Conservation (phyloP, 768 basidiomycete genomes). For the Naganishia vishniacii region DNA sequence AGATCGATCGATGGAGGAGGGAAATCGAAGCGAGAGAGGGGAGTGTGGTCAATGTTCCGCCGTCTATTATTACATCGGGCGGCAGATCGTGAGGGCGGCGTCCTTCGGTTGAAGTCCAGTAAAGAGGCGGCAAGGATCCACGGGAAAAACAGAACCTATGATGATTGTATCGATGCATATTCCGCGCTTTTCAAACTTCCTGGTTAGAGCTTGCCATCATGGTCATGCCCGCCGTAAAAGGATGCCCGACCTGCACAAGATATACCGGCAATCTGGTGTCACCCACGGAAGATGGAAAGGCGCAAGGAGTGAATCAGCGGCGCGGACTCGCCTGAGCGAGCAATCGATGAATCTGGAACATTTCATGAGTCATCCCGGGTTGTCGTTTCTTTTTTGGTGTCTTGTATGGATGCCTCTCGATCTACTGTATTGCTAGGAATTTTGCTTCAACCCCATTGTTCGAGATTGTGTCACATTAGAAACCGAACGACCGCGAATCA, state of each 20-base stretch:
- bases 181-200: no score
- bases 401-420: no score
- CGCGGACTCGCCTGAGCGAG: not conserved
- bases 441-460: not conserved
- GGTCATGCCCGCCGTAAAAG: no score
- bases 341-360: slow-evolving; percentile 20
- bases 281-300: no score
- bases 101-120: no score
- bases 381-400: slow-evolving; percentile 2
- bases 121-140: not conserved
- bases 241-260: no score
- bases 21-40: slow-evolving; percentile 26
- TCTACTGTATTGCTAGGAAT: no score
- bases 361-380: slow-evolving; percentile 17
- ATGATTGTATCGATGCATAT: no score
- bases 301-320: not conserved
- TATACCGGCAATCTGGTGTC: no score
- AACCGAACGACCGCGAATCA: not conserved
- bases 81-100: not conserved
- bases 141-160: no score
- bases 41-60: slow-evolving; percentile 18
- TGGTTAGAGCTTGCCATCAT: no score
- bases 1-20: slow-evolving; percentile 27
- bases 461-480: not conserved
- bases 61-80: slow-evolving; percentile 6